These are phyloP conservation scores for Cryptosporidium baileyi DNA, from an alignment of 169 alveolate species.

Conservation along the genomic window DNA sequence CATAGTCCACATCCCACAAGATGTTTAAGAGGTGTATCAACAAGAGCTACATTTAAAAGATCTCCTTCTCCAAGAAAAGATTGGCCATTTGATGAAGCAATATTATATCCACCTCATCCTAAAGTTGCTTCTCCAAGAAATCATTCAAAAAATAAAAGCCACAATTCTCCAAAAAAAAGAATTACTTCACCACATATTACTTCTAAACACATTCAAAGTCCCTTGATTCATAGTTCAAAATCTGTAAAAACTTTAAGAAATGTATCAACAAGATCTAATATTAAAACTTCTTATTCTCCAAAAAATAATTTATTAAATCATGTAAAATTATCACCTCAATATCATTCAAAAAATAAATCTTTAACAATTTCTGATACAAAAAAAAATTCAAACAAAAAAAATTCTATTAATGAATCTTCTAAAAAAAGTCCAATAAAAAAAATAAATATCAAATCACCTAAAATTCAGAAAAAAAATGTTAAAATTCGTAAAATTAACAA, in stretches of 20 bases:
- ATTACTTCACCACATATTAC: background rate
- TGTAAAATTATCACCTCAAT: background rate
- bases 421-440: background rate
- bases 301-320: background rate
- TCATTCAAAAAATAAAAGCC: background rate
- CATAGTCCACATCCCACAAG: constrained; percentile 61
- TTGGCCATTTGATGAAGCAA: constrained; percentile 64
- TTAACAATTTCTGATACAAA: no score
- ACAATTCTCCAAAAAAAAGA: background rate
- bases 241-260: background rate
- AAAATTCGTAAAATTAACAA: no score
- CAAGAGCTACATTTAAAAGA: constrained; percentile 48
- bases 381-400: background rate
- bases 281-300: background rate
- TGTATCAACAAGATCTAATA: background rate
- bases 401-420: background rate
- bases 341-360: background rate
- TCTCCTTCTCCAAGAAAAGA: constrained; percentile 65
- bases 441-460: background rate
- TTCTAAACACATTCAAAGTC: no score
- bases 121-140: background rate
- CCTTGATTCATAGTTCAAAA: no score
- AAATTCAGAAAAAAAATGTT: no score
- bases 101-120: constrained; percentile 49
- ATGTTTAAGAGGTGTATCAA: constrained; percentile 64